Evolutionary conservation across 2,329 filamentous ascomycete genomes (phyloP), one percentile per base, ranked within the genome.

Genomic region (Daldinia sp.): DNA sequence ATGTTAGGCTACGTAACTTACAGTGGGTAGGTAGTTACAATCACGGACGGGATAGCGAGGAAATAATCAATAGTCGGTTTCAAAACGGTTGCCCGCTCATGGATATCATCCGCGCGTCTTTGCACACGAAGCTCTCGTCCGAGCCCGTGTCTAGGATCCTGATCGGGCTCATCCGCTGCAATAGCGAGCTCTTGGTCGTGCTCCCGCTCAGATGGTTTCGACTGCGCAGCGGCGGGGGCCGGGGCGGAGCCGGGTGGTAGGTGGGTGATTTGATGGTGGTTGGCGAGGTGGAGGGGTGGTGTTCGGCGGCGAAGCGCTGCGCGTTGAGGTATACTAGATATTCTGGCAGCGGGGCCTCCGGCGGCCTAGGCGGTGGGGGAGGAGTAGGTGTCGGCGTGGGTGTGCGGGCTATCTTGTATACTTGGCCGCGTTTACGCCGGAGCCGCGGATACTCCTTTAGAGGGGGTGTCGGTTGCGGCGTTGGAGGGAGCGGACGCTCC

Each of bases 261-360:
- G 37, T 19, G 3, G 32, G 49, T n/a, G 58, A n/a, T 29, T 51
- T 19, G 9, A 13, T 21, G 23, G 23, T 17, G 15, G 15, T 9
- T 2, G 37, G 15, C 2, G 37, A 13, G 17, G 30, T 50, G 9
- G 52, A 9, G 4, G 35, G 35, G 7, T 45, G 27, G 13, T 61
- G 39, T 4, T 37, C 37, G n/a, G 29, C 32, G 27, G 56, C 63
- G 11, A 52, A 56, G 27, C 37, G 58, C 10, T 60, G 39, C 25
- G 64, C 66, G 43, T 67, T 63, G 1, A 70, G 64, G 32, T 70
- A 70, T 3, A 63, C 62, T 19, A 64, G 66, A 23, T 70, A 70
- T 17, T 56, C 41, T 4, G 68, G 68, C 19, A 60, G 29, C 8
- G 68, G 68, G 15, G 48, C 35, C 11, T 32, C 25, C 4, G 21